Evolutionary conservation across 306 rosid species (phyloP), one percentile per base, ranked within the genome.

Genomic region (Elaeagnus macrophylla): DNA sequence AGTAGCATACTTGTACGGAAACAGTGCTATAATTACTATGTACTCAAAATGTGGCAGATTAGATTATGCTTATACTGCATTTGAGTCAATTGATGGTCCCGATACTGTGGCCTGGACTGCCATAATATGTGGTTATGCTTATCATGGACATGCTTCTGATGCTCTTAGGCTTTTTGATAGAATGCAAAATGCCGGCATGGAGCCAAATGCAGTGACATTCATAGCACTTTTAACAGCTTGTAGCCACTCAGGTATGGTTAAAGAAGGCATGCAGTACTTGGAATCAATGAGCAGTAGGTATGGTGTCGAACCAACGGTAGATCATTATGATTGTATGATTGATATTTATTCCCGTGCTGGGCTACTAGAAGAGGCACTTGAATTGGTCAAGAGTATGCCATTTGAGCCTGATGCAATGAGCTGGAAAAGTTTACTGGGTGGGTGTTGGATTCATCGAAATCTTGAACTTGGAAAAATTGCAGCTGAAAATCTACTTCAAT

Each of bases 61-160:
- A 56, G 81, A 79, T 55, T 59, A 62, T 71, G 89, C 89, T 35
- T 53, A 57, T 57, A 63, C 48, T 67, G 76, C 76, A 62, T 82
- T 79, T 68, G 62, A 65, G 35, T 66, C 79, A 2, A 55, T 79
- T 70, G 78, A 56, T 20, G 66, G 73, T 62, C 85, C 85, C 38
- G 89, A 82, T 48, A 52, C 70, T 49, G 67, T 77, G 48, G 85
- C 89, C 3, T 76, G 85, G 89, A 79, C 83, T 62, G 78, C 89
- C 44, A 49, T 79, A 56, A 73, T 82, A 54, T 73, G 72, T 59
- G 85, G 77, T 35, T 64, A 76, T 59, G 81, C 81, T 49, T 67
- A 68, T 69, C 89, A 79, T 60, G 83, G 89, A 51, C 67, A 71
- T 62, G 84, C 78, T 65, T 62, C 62, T 11, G 77, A 76, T 67